Percentiles rank a stretch among this genome's conserved stretches.
Conservation (phyloP, 768 basidiomycete species). For the Russula compacta region DNA sequence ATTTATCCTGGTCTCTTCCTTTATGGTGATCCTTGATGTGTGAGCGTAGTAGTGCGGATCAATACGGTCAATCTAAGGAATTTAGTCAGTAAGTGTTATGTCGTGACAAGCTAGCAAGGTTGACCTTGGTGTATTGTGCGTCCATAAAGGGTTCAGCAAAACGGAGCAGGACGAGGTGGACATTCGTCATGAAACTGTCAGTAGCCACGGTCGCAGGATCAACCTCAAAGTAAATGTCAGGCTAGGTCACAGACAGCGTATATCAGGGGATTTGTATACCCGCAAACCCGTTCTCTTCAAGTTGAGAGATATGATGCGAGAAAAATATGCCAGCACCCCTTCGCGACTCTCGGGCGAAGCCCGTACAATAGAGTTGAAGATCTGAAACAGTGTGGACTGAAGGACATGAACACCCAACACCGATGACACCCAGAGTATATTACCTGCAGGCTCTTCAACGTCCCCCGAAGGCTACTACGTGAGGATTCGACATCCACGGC, state of each 20-base stretch:
- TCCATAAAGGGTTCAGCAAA: slow-evolving; percentile 97
- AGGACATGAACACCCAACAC: slow-evolving; percentile 23
- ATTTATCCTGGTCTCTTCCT: slow-evolving; percentile 89
- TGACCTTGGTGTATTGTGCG: slow-evolving; percentile 76
- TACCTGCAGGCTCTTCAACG: slow-evolving; percentile 78
- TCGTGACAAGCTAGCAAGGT: neutral
- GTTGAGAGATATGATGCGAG: slow-evolving; percentile 66
- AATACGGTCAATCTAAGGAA: slow-evolving; percentile 74
- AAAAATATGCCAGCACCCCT: slow-evolving; percentile 75
- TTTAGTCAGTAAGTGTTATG: neutral
- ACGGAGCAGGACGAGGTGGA: slow-evolving; percentile 71
- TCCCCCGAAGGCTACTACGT: slow-evolving; percentile 76
- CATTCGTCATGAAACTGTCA: slow-evolving; percentile 89
- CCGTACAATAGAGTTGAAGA: slow-evolving; percentile 83
- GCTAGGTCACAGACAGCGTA: neutral
- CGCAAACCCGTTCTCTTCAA: slow-evolving; percentile 86
- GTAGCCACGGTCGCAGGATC: slow-evolving; percentile 79
- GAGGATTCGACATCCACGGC: slow-evolving; percentile 70
- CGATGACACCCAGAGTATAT: neutral
- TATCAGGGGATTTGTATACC: slow-evolving; percentile 31
- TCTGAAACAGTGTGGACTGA: slow-evolving; percentile 66
- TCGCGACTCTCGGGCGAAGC: slow-evolving; percentile 72
- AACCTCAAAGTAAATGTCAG: slow-evolving; percentile 40
- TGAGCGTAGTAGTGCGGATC: slow-evolving; percentile 74
- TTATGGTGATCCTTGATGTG: slow-evolving; percentile 63